phyloP scores from a whole-genome alignment of 306 rosid species.

The Vigna angularis region DNA sequence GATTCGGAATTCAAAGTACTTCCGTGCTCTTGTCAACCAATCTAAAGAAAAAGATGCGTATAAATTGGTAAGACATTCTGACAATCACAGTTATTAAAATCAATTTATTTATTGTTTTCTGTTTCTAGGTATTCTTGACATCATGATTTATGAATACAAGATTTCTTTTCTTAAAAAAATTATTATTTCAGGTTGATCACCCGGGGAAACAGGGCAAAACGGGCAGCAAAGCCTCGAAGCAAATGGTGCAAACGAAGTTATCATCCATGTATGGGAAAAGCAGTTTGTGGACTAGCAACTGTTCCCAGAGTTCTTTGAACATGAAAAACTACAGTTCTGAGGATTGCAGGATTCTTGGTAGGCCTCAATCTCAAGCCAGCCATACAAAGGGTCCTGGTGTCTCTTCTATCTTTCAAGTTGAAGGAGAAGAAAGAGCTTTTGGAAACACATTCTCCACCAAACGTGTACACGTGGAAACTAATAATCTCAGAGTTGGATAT shows the following conservation, averaged over 20 bases:
- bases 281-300: conserved; percentile 48
- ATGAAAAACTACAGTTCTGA: conserved; percentile 55
- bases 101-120: not conserved
- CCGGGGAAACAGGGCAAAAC: conserved; percentile 54
- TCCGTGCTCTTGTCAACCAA: conserved; percentile 64
- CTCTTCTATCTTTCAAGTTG: conserved; percentile 54
- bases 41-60: conserved; percentile 50
- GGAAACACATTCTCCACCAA: conserved; percentile 58
- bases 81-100: conserved; percentile 3
- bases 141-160: not conserved
- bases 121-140: conserved; percentile 15
- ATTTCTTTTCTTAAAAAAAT: not conserved
- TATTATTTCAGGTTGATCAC: conserved; percentile 54
- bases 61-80: conserved; percentile 55
- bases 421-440: conserved; percentile 66
- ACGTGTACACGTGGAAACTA: conserved; percentile 66
- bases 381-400: conserved; percentile 50
- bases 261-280: conserved; percentile 58
- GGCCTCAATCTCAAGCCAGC: conserved; percentile 49
- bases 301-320: conserved; percentile 47
- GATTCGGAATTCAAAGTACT: conserved; percentile 78
- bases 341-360: conserved; percentile 64
- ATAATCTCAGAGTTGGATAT: conserved; percentile 59
- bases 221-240: conserved; percentile 52
- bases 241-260: conserved; percentile 60